phyloP scores from a whole-genome alignment of 208 protist genomes.

The Naegleria lovaniensis region DNA sequence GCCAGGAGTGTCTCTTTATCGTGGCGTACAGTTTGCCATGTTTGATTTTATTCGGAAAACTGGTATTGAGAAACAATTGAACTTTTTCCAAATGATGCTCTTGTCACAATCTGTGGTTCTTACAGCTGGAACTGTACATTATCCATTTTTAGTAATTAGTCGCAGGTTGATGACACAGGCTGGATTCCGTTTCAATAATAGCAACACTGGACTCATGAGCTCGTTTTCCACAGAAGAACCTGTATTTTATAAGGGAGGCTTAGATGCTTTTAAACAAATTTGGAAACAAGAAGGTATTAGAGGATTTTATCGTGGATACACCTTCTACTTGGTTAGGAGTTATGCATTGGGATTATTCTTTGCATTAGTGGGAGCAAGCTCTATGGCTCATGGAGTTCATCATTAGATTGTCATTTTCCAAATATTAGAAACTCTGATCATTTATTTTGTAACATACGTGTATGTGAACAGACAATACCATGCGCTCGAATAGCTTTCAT shows the following conservation, averaged over 20 bases:
- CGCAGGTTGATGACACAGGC: neutral
- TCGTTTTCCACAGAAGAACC: neutral
- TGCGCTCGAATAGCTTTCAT: too few species aligned
- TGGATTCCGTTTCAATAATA: neutral
- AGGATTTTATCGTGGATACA: constrained; percentile 7
- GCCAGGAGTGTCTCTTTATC: neutral
- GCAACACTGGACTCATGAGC: neutral
- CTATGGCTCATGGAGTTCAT: too few species aligned
- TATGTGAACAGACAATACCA: too few species aligned
- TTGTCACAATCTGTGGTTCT: neutral
- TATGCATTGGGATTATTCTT: neutral
- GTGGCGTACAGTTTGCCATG: neutral
- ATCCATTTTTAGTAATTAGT: neutral
- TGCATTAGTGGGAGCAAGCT: too few species aligned
- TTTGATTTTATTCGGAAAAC: neutral
- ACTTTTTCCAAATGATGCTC: neutral
- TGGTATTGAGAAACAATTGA: neutral
- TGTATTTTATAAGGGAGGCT: neutral
- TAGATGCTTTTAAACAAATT: neutral
- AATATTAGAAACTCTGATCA: too few species aligned
- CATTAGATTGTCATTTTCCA: too few species aligned
- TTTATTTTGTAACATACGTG: too few species aligned
- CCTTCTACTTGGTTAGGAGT: neutral
- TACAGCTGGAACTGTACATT: neutral
- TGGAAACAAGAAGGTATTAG: neutral